Percentiles rank a stretch among this genome's conserved stretches.
phyloP scores from a whole-genome alignment of 352 stramenopile genomes.

The Pythium utonaiense region DNA sequence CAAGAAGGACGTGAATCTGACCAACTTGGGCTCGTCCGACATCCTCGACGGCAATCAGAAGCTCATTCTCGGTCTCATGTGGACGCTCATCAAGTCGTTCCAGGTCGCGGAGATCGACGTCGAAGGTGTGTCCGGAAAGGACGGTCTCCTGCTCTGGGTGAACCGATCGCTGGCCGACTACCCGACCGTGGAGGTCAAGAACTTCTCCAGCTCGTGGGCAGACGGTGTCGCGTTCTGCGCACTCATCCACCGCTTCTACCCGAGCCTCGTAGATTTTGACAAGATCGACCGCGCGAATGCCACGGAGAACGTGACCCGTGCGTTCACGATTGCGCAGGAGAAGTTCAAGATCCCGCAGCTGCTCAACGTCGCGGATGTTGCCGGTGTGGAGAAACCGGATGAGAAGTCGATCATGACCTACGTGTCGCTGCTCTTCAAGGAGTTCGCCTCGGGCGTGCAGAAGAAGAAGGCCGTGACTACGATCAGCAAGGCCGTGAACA shows the following conservation, averaged over 20 bases:
- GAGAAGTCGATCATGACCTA: constrained; percentile 93
- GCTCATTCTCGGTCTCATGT: constrained; percentile 90
- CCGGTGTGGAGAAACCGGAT: constrained; percentile 80
- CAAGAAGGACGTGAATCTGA: constrained; percentile 87
- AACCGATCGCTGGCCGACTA: constrained; percentile 87
- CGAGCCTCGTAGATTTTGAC: constrained; percentile 83
- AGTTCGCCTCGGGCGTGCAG: constrained; percentile 87
- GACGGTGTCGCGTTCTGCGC: constrained; percentile 89
- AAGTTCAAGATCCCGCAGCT: constrained; percentile 88
- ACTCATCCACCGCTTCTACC: constrained; percentile 88
- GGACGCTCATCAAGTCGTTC: constrained; percentile 92
- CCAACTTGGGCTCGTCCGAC: constrained; percentile 91
- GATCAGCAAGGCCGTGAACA: constrained; percentile 89
- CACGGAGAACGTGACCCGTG: constrained; percentile 72
- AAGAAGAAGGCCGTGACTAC: constrained; percentile 89
- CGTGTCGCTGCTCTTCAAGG: constrained; percentile 89
- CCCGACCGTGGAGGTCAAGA: constrained; percentile 77
- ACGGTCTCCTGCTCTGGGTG: constrained; percentile 88
- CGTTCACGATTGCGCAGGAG: constrained; percentile 81
- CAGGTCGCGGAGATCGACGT: constrained; percentile 84
- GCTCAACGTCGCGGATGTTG: constrained; percentile 84
- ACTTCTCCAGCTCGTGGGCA: constrained; percentile 87
- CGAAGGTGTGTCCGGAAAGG: constrained; percentile 87
- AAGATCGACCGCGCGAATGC: constrained; percentile 59
- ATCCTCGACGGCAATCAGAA: constrained; percentile 91